Conservation (phyloP, 805 yeast species). For the Yamadazyma endophytica region DNA sequence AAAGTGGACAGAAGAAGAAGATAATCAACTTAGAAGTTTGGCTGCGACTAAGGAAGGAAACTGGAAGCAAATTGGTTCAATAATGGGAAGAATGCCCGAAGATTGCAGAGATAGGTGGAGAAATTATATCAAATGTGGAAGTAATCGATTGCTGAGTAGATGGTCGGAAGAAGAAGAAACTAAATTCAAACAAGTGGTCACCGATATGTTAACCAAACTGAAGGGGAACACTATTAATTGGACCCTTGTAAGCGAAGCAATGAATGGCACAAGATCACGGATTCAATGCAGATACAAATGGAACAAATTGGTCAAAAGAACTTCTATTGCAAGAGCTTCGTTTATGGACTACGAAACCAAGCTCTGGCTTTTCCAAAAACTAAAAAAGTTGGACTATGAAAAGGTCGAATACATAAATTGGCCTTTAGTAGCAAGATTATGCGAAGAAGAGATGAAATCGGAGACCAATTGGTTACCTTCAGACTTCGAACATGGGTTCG, state of each 20-base stretch:
- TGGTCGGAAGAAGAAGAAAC: conserved; percentile 78
- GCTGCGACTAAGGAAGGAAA: conserved; percentile 70
- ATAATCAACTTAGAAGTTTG: conserved; percentile 56
- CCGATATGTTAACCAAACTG: conserved; percentile 15
- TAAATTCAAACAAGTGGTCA: conserved; percentile 36
- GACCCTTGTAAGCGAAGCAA: conserved; percentile 85
- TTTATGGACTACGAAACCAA: conserved; percentile 31
- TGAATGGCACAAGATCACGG: conserved; percentile 86
- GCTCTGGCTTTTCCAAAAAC: conserved; percentile 32
- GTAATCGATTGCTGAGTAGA: conserved; percentile 65
- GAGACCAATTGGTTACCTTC: conserved; percentile 47
- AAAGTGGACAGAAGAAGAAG: conserved; percentile 85
- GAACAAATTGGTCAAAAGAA: conserved; percentile 73
- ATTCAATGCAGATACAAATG: conserved; percentile 96
- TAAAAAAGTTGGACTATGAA: conserved; percentile 22
- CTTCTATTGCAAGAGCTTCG: conserved; percentile 29
- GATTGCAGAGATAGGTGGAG: conserved; percentile 97
- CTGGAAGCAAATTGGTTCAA: conserved; percentile 82
- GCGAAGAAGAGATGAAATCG: conserved; percentile 17
- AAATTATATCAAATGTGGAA: conserved; percentile 90
- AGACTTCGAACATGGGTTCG: conserved; percentile 61
- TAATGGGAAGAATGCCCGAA: conserved; percentile 91
- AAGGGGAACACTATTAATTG: conserved; percentile 58
- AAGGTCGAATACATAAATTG: conserved; percentile 29
- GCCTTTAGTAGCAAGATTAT: conserved; percentile 26